Base-by-base conservation (phyloP, 73 alveolate genomes). In the Paramecium pentaurelia region DNA sequence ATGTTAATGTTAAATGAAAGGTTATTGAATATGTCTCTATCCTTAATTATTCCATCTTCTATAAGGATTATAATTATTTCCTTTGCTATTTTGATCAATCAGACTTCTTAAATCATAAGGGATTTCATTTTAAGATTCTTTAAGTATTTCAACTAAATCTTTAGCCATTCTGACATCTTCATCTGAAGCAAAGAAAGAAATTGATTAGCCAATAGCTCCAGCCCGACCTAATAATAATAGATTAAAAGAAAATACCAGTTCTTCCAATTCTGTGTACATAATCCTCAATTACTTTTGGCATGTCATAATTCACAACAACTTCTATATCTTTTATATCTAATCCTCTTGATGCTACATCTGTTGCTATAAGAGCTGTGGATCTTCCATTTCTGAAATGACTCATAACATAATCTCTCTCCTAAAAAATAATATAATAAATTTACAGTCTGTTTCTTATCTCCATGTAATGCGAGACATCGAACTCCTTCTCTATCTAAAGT, bases 301-400 rank as follows among this genome's bases (percentile, higher is more conserved):
- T 86, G 59, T 97, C 99, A 59, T 71, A 93, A 91, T 97, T 93
- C 92, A 97, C 94, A n/a, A 97, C 98, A 18, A 94, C 88, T 58
- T 96, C 95, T 37, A 97, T 95, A 73, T 93, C 95, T 22, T 97
- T 95, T 38, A 97, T 94, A 94, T 97, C 99, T 51, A 97, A 86
- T 47, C 99, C 99, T 94, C 99, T 95, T 22, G 99, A 93, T 14
- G 97, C 97, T 12, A 97, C 96, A 96, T 97, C 99, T 12, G 99
- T 97, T 9, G 99, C 98, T 28, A 97, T 95, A 70, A 96, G 92
- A 14, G 96, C 90, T 11, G 87, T 71, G 58, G 71, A 92, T 77
- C 93, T 90, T 45, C 97, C 98, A 58, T 86, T 88, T 59, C 95
- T 84, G 88, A 94, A 97, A 58, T 86, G 92, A 4, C 91, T 92